A percentile compares a stretch with the other conserved stretches of the same genome.
These are phyloP conservation scores for Dacryopinax primogenitus DNA, from an alignment of 768 basidiomycete species.

Conservation along the genomic window DNA sequence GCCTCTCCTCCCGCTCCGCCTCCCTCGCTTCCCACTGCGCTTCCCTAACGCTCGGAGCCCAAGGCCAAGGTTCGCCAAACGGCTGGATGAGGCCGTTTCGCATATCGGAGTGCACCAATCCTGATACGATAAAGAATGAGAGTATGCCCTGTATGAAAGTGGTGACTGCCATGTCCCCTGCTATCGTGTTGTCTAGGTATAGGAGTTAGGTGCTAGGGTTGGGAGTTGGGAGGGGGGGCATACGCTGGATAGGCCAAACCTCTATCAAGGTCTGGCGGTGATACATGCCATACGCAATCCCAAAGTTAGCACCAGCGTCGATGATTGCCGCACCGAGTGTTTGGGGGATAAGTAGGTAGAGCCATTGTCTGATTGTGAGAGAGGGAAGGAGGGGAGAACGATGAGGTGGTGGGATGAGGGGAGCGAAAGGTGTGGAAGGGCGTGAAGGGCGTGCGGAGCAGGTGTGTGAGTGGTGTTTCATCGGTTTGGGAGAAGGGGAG, in stretches of 20 bases:
- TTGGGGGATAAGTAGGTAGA: conserved; percentile 17
- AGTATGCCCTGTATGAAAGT: conserved; percentile 19
- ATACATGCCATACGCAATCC: conserved; percentile 15
- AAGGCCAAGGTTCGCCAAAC: conserved; percentile 14
- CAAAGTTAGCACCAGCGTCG: conserved; percentile 18
- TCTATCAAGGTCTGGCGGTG: not conserved
- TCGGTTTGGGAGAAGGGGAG: no score
- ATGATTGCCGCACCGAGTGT: conserved; percentile 13
- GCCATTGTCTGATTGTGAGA: conserved; percentile 14
- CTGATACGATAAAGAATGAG: conserved; percentile 17
- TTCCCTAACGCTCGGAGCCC: not conserved
- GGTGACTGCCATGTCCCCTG: conserved; percentile 17
- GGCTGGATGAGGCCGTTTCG: conserved; percentile 14
- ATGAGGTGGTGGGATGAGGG: no score
- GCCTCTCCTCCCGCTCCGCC: no score
- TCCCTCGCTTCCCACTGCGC: not conserved
- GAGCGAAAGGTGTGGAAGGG: no score
- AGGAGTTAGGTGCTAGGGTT: not conserved
- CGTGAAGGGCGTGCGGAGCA: no score
- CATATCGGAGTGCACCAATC: conserved; percentile 19
- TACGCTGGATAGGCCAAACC: not conserved
- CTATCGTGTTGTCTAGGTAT: conserved; percentile 15
- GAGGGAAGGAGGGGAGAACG: conserved; percentile 16
- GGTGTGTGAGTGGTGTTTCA: no score
- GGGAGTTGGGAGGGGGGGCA: not conserved